These are phyloP conservation scores for Trichophaea hybrida DNA, from an alignment of 2,329 filamentous ascomycete genomes.

Conservation along the genomic window DNA sequence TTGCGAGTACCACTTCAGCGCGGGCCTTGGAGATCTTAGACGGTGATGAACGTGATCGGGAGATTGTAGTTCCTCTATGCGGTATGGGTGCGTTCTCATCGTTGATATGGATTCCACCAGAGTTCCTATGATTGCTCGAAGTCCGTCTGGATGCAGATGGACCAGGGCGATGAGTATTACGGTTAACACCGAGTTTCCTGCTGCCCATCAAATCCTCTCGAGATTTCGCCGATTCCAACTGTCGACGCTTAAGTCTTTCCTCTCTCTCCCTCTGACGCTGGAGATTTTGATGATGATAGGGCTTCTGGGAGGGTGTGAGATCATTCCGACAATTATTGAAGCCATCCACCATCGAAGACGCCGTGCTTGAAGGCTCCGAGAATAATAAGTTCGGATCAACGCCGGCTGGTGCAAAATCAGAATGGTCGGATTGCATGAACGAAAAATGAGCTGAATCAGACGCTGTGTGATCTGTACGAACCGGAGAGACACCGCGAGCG, in stretches of 20 bases:
- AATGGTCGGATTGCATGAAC: background rate
- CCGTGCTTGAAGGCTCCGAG: conserved; percentile 17
- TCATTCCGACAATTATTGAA: background rate
- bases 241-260: background rate
- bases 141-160: too few species aligned
- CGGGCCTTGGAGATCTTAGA: background rate
- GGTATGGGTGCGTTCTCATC: conserved; percentile 11
- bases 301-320: conserved; percentile 6
- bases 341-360: conserved; percentile 19
- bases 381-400: conserved; percentile 22
- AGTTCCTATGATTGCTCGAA: too few species aligned
- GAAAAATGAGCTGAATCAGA: conserved; percentile 20
- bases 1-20: conserved; percentile 17
- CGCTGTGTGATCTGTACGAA: conserved; percentile 10
- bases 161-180: too few species aligned
- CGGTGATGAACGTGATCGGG: background rate
- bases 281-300: conserved; percentile 22
- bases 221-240: too few species aligned
- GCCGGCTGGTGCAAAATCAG: conserved; percentile 12
- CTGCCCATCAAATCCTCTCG: too few species aligned
- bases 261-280: conserved; percentile 20
- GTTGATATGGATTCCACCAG: background rate
- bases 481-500: conserved; percentile 8
- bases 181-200: too few species aligned
- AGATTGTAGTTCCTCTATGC: conserved; percentile 2